phyloP scores from a whole-genome alignment of 1,139 yeast species.

The Zygoascus meyerae region DNA sequence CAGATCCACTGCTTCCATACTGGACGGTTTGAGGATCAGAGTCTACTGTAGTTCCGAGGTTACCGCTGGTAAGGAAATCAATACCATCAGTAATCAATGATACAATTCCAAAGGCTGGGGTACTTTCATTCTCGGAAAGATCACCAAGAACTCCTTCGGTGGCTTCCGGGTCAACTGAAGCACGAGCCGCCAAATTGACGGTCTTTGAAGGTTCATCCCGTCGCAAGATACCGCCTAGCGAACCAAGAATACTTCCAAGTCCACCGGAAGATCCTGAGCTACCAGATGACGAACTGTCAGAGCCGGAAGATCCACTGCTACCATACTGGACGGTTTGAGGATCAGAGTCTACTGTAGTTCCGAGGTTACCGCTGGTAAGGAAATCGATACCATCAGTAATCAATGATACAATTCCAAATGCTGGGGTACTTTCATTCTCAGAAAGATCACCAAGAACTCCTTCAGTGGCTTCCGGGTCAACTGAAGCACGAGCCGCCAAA shows the following conservation, averaged over 20 bases:
- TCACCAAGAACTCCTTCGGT: not conserved
- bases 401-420: constrained; percentile 6
- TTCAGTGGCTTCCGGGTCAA: not conserved
- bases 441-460: not conserved
- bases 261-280: not conserved
- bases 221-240: not conserved
- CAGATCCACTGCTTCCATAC: not conserved
- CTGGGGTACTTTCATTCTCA: not conserved
- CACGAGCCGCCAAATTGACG: not conserved
- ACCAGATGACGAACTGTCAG: not conserved
- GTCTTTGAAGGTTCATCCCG: not conserved
- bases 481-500: not conserved
- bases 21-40: constrained; percentile 4
- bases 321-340: constrained; percentile 4
- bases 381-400: constrained; percentile 6
- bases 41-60: not conserved
- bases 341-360: not conserved
- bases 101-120: not conserved
- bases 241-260: not conserved
- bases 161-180: not conserved
- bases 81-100: constrained; percentile 8
- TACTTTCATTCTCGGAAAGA: not conserved
- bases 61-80: constrained; percentile 4
- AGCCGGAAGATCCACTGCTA: not conserved
- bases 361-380: constrained; percentile 1